Conservation (phyloP, 768 basidiomycete species). For the Collybiopsis confluens region DNA sequence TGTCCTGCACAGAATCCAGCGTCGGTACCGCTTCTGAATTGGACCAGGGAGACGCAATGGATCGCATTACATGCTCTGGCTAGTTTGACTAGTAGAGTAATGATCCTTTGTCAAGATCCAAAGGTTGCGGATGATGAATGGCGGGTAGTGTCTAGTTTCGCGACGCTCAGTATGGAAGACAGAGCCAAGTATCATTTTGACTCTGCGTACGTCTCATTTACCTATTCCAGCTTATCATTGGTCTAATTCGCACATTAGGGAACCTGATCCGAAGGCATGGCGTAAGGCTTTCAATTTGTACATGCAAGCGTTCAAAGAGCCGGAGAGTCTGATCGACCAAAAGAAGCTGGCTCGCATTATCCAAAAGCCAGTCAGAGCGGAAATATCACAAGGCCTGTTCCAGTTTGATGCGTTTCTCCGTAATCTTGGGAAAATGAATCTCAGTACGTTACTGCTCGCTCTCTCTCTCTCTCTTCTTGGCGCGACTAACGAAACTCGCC, state of each 20-base stretch:
- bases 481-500: constrained; percentile 1
- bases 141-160: constrained; percentile 55
- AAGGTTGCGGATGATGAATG: constrained; percentile 42
- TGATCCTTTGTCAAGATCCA: constrained; percentile 51
- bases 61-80: constrained; percentile 73
- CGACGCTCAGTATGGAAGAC: constrained; percentile 76
- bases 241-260: constrained; percentile 13
- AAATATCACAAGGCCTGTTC: constrained; percentile 59
- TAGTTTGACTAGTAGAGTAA: constrained; percentile 59
- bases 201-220: constrained; percentile 26
- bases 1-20: constrained; percentile 76
- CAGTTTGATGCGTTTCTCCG: constrained; percentile 68
- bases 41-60: constrained; percentile 60
- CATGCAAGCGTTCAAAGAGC: constrained; percentile 59
- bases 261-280: constrained; percentile 68
- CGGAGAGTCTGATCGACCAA: constrained; percentile 42
- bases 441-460: too few relatives aligned
- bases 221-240: neutral
- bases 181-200: constrained; percentile 48
- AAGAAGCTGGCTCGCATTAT: constrained; percentile 57
- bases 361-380: constrained; percentile 39
- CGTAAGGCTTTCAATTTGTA: constrained; percentile 56
- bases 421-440: constrained; percentile 71
- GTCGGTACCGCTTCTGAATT: constrained; percentile 52
- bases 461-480: constrained; percentile 4